phyloP scores from a whole-genome alignment of 345 rosid genomes.

The Fremontodendron californicum region DNA sequence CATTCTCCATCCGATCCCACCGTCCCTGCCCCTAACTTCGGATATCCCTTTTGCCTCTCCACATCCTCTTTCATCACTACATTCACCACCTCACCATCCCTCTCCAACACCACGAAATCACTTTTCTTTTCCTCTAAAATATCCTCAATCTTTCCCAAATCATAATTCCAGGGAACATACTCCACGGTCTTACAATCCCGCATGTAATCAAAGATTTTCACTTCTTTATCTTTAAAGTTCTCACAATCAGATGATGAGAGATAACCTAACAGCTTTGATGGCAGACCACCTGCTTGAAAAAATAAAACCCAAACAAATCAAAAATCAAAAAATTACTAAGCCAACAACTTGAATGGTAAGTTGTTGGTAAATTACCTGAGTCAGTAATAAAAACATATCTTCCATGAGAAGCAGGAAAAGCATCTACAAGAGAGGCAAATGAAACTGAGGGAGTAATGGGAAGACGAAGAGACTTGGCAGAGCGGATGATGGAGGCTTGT shows the following conservation, averaged over 20 bases:
- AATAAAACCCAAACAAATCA: not conserved
- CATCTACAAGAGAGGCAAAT: conserved; percentile 39
- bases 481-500: conserved; percentile 61
- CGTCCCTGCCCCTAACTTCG: conserved; percentile 59
- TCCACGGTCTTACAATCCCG: conserved; percentile 36
- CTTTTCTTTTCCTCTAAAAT: conserved; percentile 38
- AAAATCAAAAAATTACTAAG: not conserved
- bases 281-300: conserved; percentile 36
- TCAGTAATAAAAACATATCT: conserved; percentile 34
- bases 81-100: conserved; percentile 59
- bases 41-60: conserved; percentile 66
- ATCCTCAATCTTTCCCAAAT: conserved; percentile 46
- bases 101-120: conserved; percentile 57
- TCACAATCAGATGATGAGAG: conserved; percentile 56
- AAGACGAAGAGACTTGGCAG: conserved; percentile 63
- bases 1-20: conserved; percentile 72
- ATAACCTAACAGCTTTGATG: conserved; percentile 56
- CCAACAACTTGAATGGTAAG: not conserved
- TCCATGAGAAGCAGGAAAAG: conserved; percentile 20
- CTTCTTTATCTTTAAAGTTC: conserved; percentile 45
- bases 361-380: conserved; percentile 21
- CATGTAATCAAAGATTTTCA: conserved; percentile 56
- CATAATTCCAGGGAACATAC: conserved; percentile 50
- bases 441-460: conserved; percentile 58
- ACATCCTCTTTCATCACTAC: conserved; percentile 64